Evolutionary conservation across 176 grass and related monocot genomes (phyloP), one percentile per base, ranked within the genome.

Genomic region (Rhynchospora breviuscula): DNA sequence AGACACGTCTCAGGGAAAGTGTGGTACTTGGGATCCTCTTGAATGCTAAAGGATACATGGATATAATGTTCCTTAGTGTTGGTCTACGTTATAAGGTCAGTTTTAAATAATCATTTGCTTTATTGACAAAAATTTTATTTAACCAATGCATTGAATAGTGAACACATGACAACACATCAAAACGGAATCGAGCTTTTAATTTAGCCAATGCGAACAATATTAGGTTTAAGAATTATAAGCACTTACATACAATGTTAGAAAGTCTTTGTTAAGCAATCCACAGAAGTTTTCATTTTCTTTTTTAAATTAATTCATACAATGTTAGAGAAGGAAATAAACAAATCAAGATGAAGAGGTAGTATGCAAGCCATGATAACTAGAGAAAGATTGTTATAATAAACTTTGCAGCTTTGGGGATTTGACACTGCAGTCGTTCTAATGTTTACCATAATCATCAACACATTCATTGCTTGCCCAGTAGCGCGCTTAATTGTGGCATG

Each of bases 31-130:
- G 93, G 26, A 85, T 86, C 7, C 57, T 97, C 66, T 86, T 97
- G 63, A 97, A 97, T 48, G 91, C 85, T 14, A 97, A 93, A 64
- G 93, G 93, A 3, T 89, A 97, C 75, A 68, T 88, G 5, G 93
- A 97, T 59, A 67, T 97, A 60, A 53, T 96, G 26, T 86, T 86
- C 67, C 83, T 97, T 79, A 74, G 81, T 81, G 67, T 91, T 0
- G 85, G 84, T 1, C 1, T 76, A 60, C 69, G 23, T 23, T 21
- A 35, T 63, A 6, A 45, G 29, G 87, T 88, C 43, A 88, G 67
- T 68, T 67, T 70, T 59, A 71, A 22, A 40, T 66, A 29, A 61
- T 71, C 35, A 23, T 8, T 48, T 7, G 18, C 22, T 53, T 68
- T 2, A 35, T 54, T 54, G 15, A 61, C 18, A 60, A 80, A 14